Evolutionary conservation across 2,329 filamentous ascomycete genomes (phyloP).

Genomic region (Leptographium wingfieldii): DNA sequence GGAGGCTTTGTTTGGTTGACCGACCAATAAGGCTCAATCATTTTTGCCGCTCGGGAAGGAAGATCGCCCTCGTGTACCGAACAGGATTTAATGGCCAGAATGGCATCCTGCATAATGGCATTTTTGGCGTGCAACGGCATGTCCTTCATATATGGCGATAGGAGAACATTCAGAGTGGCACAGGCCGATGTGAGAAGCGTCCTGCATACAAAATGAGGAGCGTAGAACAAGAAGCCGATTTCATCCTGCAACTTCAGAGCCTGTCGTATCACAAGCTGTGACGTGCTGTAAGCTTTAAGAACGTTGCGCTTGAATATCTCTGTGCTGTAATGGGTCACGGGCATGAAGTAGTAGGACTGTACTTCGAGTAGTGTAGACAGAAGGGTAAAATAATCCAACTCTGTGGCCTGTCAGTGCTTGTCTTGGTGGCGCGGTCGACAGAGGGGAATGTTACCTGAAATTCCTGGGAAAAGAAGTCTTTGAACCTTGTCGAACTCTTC

Average conservation of each 20-base stretch:
- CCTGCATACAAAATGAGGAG: slow-evolving; percentile 37
- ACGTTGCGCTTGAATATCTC: slow-evolving; percentile 31
- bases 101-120: slow-evolving; percentile 18
- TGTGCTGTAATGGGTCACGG: slow-evolving; percentile 24
- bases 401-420: slow-evolving; percentile 18
- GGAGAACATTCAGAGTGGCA: slow-evolving; percentile 31
- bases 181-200: slow-evolving; percentile 31
- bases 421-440: no score
- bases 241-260: slow-evolving; percentile 29
- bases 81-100: slow-evolving; percentile 27
- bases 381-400: slow-evolving; percentile 35
- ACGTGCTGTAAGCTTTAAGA: slow-evolving; percentile 34
- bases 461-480: slow-evolving; percentile 30
- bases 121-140: slow-evolving; percentile 16
- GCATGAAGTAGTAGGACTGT: slow-evolving; percentile 39
- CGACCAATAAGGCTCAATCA: slow-evolving; percentile 38
- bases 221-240: slow-evolving; percentile 28
- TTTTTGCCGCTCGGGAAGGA: slow-evolving; percentile 28
- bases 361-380: slow-evolving; percentile 39
- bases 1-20: slow-evolving; percentile 24
- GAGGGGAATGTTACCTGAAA: slow-evolving; percentile 25
- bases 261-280: slow-evolving; percentile 30
- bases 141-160: slow-evolving; percentile 29
- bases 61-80: slow-evolving; percentile 37
- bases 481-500: slow-evolving; percentile 38